Evolutionary conservation across 192 early-diverging fungal species (phyloP).

Genomic region (Backusella liffmaniae): DNA sequence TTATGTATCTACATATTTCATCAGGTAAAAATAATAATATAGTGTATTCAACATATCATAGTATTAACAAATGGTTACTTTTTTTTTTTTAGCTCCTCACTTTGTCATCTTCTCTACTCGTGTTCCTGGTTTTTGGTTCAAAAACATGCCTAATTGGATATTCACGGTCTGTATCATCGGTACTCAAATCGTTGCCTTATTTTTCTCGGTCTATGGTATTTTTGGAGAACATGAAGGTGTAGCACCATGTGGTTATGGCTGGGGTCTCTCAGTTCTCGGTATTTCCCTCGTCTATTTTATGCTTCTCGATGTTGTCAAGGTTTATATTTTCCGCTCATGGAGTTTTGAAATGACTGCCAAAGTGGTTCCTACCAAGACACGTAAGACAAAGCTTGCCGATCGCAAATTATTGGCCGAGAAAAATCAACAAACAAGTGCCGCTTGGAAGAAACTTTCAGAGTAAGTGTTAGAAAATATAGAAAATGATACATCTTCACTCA

Average conservation of each 20-base stretch:
- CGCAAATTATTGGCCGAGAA: slow-evolving; percentile 49
- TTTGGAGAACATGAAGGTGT: slow-evolving; percentile 60
- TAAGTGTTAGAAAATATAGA: slow-evolving; percentile 9
- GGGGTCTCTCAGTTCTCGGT: slow-evolving; percentile 70
- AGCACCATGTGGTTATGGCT: slow-evolving; percentile 66
- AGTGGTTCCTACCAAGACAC: slow-evolving; percentile 69
- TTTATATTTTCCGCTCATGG: slow-evolving; percentile 81
- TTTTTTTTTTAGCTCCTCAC: slow-evolving; percentile 46
- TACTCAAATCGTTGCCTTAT: slow-evolving; percentile 89
- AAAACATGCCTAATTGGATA: slow-evolving; percentile 75
- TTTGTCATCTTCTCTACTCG: slow-evolving; percentile 96
- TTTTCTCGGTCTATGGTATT: slow-evolving; percentile 68
- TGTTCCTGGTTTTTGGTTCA: slow-evolving; percentile 83
- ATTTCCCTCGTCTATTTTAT: slow-evolving; percentile 83
- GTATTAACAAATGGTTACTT: not conserved
- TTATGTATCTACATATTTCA: slow-evolving; percentile 94
- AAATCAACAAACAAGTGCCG: slow-evolving; percentile 43
- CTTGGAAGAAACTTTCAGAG: slow-evolving; percentile 39
- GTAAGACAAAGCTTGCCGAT: slow-evolving; percentile 58
- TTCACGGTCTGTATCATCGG: slow-evolving; percentile 83
- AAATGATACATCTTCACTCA: not conserved
- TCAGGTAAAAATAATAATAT: slow-evolving; percentile 38
- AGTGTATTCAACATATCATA: not conserved
- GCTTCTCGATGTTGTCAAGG: slow-evolving; percentile 89
- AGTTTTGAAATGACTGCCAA: slow-evolving; percentile 87